Percentiles rank a stretch among this genome's conserved stretches.
Conservation (phyloP, 106 monocot genomes). For the Dendrobium officinale region DNA sequence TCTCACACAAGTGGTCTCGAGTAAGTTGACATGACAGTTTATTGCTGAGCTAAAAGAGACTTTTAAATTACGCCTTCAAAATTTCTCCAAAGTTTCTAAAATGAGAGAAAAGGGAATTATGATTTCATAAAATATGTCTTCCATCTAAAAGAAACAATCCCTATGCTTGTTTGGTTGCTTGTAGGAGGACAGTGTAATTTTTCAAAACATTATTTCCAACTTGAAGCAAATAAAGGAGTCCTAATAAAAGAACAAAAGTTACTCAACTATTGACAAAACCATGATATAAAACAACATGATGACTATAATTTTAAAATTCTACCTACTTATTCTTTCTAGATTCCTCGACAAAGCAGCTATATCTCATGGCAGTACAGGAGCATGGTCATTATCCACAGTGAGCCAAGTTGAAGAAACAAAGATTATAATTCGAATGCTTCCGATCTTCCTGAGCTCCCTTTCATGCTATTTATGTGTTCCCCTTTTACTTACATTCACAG, state of each 20-base stretch:
- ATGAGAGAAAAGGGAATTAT: too few relatives aligned
- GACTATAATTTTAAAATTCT: too few relatives aligned
- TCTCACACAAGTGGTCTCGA: constrained; percentile 17
- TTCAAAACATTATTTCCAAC: too few relatives aligned
- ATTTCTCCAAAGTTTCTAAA: too few relatives aligned
- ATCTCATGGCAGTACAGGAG: constrained; percentile 14
- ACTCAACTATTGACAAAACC: not conserved
- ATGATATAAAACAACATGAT: too few relatives aligned
- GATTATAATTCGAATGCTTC: constrained; percentile 44
- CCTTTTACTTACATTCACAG: constrained; percentile 41
- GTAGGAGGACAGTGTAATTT: too few relatives aligned
- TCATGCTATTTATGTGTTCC: constrained; percentile 23
- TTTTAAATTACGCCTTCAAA: not conserved
- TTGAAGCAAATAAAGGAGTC: not conserved
- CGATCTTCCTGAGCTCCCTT: constrained; percentile 38
- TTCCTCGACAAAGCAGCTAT: constrained; percentile 48
- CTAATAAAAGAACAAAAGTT: not conserved
- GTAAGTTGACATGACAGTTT: constrained; percentile 4
- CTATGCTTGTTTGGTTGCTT: too few relatives aligned
- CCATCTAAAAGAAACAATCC: too few relatives aligned
- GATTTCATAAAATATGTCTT: too few relatives aligned
- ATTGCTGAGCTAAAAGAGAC: not conserved
- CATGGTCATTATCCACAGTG: constrained; percentile 46
- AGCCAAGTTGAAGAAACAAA: constrained; percentile 67
- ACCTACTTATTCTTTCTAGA: constrained; percentile 8